Conservation (phyloP, 2,329 filamentous ascomycete species). For the Ceratocystis colombiana region DNA sequence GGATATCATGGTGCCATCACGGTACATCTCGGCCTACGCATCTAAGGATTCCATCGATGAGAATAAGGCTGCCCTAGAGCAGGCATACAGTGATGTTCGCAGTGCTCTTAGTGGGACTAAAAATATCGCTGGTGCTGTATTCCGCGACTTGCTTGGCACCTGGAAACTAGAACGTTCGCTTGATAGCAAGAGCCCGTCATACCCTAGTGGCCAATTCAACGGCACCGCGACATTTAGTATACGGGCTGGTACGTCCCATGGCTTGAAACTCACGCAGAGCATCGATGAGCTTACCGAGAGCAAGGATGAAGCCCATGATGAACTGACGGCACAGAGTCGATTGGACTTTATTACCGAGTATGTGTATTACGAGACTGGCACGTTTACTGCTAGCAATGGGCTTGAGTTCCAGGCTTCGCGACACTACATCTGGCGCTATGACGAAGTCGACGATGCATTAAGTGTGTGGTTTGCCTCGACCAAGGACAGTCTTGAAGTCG, state of each 20-base stretch:
- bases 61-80: conserved; percentile 37
- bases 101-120: conserved; percentile 37
- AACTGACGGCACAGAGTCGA: conserved; percentile 16
- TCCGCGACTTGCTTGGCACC: conserved; percentile 57
- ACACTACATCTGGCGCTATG: conserved; percentile 64
- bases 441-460: conserved; percentile 48
- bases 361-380: conserved; percentile 58
- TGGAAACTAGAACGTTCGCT: conserved; percentile 56
- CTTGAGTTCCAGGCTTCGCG: conserved; percentile 50
- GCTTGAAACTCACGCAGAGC: not conserved
- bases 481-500: conserved; percentile 51
- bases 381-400: conserved; percentile 48
- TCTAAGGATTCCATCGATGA: conserved; percentile 34
- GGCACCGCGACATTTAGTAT: conserved; percentile 58
- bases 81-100: conserved; percentile 37
- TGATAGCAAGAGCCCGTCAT: conserved; percentile 43
- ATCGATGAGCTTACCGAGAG: conserved; percentile 7
- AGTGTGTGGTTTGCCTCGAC: conserved; percentile 65
- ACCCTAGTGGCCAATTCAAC: conserved; percentile 54
- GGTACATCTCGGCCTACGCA: conserved; percentile 39
- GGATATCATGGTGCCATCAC: conserved; percentile 47
- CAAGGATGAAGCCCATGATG: conserved; percentile 28
- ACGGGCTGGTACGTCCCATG: conserved; percentile 20
- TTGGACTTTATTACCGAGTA: conserved; percentile 44
- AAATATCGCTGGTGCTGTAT: conserved; percentile 57